Percentiles rank a stretch among this genome's conserved stretches.
Evolutionary conservation across 768 basidiomycete genomes (phyloP).

Genomic region (Boletus rubescentipes): DNA sequence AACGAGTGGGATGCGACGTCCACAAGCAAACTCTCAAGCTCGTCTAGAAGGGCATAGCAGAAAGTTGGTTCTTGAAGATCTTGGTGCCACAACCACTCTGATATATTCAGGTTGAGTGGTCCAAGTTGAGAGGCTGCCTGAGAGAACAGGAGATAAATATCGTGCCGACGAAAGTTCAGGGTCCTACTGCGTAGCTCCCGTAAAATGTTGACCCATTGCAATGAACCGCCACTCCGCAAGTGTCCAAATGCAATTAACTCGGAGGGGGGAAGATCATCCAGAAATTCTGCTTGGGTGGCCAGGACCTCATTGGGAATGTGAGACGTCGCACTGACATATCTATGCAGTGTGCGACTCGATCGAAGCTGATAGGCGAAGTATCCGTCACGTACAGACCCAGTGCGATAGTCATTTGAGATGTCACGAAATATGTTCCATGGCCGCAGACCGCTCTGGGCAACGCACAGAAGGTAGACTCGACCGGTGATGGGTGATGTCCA

Average conservation of each 20-base stretch:
- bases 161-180: conserved; percentile 38
- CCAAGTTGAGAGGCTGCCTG: conserved; percentile 48
- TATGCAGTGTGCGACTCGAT: conserved; percentile 35
- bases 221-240: conserved; percentile 40
- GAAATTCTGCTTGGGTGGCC: conserved; percentile 43
- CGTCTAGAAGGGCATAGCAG: conserved; percentile 35
- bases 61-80: conserved; percentile 37
- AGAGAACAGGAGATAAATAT: conserved; percentile 41
- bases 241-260: conserved; percentile 45
- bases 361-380: conserved; percentile 37
- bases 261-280: conserved; percentile 41
- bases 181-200: conserved; percentile 40
- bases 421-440: too few relatives aligned
- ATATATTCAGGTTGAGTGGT: conserved; percentile 11
- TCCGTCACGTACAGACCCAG: too few relatives aligned
- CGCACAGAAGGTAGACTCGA: too few relatives aligned
- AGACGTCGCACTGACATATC: conserved; percentile 33
- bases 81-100: conserved; percentile 39
- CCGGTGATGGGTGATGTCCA: too few relatives aligned
- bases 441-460: too few relatives aligned
- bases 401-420: too few relatives aligned
- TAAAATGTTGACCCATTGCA: conserved; percentile 53
- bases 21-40: conserved; percentile 37
- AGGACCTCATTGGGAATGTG: conserved; percentile 46
- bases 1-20: conserved; percentile 44